Percentiles rank a stretch among this genome's conserved stretches.
Evolutionary conservation across 2,329 filamentous ascomycete genomes (phyloP).

Genomic region (Diaporthe citrichinensis): DNA sequence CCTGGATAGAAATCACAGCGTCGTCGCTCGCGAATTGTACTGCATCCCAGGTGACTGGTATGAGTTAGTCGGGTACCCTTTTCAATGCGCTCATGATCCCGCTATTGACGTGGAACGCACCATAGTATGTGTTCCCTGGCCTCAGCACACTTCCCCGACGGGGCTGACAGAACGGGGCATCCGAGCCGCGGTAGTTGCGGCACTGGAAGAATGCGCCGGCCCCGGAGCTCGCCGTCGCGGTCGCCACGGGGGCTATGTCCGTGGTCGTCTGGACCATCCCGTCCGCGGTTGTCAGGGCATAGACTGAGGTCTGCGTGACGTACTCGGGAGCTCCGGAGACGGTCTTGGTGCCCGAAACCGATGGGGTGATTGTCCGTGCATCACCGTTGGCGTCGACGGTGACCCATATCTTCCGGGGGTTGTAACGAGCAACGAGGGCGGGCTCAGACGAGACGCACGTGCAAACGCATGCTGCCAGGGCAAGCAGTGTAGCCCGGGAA

Average conservation of each 20-base stretch:
- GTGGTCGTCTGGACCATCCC: slow-evolving; percentile 49
- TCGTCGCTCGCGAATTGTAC: slow-evolving; percentile 46
- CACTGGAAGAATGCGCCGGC: slow-evolving; percentile 51
- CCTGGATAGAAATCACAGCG: slow-evolving; percentile 44
- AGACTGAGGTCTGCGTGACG: slow-evolving; percentile 49
- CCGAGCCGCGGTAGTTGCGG: slow-evolving; percentile 45
- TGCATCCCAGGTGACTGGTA: slow-evolving; percentile 52
- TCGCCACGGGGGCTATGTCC: slow-evolving; percentile 50
- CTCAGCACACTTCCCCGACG: slow-evolving; percentile 47
- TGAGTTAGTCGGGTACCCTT: not conserved
- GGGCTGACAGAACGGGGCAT: slow-evolving; percentile 53
- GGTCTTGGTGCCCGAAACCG: slow-evolving; percentile 48
- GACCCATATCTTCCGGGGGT: slow-evolving; percentile 57
- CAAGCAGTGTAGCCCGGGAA: not conserved
- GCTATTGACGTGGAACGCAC: slow-evolving; percentile 43
- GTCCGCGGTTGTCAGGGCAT: slow-evolving; percentile 47
- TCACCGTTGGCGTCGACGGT: slow-evolving; percentile 49
- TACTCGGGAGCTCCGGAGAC: slow-evolving; percentile 48
- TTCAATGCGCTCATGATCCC: not conserved
- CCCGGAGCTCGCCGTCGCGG: slow-evolving; percentile 45
- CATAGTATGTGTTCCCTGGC: slow-evolving; percentile 52
- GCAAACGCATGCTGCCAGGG: slow-evolving; percentile 57
- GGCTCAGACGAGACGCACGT: not conserved
- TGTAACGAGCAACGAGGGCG: slow-evolving; percentile 41
- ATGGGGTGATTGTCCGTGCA: slow-evolving; percentile 49